Evolutionary conservation across 345 rosid species (phyloP), one percentile per base, ranked within the genome.

Genomic region (Gynandropsis gynandra): DNA sequence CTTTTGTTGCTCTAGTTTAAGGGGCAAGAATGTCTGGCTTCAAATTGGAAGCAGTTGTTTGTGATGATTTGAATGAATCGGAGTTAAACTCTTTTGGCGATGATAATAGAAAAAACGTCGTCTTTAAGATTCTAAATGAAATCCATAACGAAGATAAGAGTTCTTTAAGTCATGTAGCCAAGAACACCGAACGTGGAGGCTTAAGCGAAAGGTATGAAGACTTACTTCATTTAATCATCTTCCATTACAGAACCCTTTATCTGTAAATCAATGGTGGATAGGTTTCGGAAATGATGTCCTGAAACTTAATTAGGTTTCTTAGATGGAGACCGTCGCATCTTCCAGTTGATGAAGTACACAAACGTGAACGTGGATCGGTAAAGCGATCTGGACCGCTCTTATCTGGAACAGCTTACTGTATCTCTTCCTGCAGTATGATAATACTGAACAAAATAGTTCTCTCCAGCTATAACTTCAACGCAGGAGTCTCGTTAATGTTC

Each of bases 401-500:
- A 13, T 83, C 96, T 35, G 98, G 96, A 67, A 59, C 82, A 21
- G 96, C 96, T 56, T 89, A 89, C 65, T 89, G 98, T 47, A 35
- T 89, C 50, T 83, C 98, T 64, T 83, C 98, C 8, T 83, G 98
- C 71, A 65, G 96, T 59, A 89, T 89, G 98, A 89, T 83, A 27
- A 44, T 90, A 63, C 68, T 90, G 58, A 89, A 90, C 59, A 90
- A 90, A 72, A 54, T 82, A 61, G 83, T 82, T 58, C 83, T 90
- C 49, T 86, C 96, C 7, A 68, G 72, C 66, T 90, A 74, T 47
- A 70, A 87, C 43, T 90, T 90, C 49, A 73, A 72, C 24, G 98
- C 96, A 0, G 94, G 81, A 56, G 70, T 83, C 58, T 83, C 95
- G 14, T 62, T 90, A 59, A 80, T 90, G 96, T 65, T 90, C 18